Base-by-base conservation (phyloP, 257 asterid genomes). In the Solanum piurae region DNA sequence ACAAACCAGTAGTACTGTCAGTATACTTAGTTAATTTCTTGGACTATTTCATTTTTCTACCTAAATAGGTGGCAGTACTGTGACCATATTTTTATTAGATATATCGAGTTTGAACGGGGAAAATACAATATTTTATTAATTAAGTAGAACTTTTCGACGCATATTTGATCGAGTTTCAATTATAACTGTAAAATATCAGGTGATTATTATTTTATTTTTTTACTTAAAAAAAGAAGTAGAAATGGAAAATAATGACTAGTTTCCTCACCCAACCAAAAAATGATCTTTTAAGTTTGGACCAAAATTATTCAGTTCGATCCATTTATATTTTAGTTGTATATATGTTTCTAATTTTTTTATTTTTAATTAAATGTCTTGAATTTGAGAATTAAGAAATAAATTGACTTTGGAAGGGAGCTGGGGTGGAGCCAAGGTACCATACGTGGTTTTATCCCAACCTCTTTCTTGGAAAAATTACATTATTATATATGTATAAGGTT, bases 261-360 rank as follows among this genome's bases (percentile, higher is more conserved):
- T 60, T 20, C 77, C 88, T 90, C 89, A 87, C 91, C 92, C 92
- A 93, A 88, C 58, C 14, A 96, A 93, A 90, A 91, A 87, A 88
- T 89, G 92, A 87, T 42, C 62, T 89, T 85, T 9, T 85, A 91
- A 95, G 90, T 94, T 91, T 94, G 80, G 77, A 36, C 1, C 0
- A 74, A 37, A 21, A 1, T 21, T 37, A 36, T 8, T 74, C 20
- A 5, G 2, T 21, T 74, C 1, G 21, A 58, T 20, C 0, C 5
- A 3, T 46, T 46, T 46, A 46, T 31, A 16, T 31, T 14, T 33
- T 72, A 3, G 7, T 0, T 18, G 13, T 13, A 46, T 44, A 2
- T 46, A 2, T 16, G 3, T 7, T 18, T 1, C 3, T 18, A 9
- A 33, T 33, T 9, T 1, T 2, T 71, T 7, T 2, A 16, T 33